Evolutionary conservation across 805 yeast species (phyloP).

Genomic region (Groenewaldozyma tartarivorans): DNA sequence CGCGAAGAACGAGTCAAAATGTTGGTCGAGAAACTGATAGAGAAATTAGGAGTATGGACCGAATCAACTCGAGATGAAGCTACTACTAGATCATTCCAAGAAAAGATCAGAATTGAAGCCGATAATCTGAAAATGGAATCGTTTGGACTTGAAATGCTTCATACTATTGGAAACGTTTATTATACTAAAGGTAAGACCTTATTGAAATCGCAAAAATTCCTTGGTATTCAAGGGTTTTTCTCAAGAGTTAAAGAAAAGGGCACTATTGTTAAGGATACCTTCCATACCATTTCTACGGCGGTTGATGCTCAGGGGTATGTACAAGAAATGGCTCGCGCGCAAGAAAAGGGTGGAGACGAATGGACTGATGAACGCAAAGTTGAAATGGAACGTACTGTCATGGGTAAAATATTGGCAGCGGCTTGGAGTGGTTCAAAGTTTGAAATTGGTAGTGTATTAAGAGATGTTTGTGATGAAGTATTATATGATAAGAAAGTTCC

Average conservation of each 20-base stretch:
- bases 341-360: constrained; percentile 47
- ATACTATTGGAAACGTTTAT: constrained; percentile 73
- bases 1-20: constrained; percentile 56
- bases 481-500: constrained; percentile 58
- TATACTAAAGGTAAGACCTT: constrained; percentile 64
- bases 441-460: constrained; percentile 71
- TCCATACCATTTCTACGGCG: constrained; percentile 72
- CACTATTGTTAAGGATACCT: constrained; percentile 71
- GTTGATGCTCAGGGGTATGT: constrained; percentile 76
- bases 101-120: constrained; percentile 69
- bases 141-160: constrained; percentile 80
- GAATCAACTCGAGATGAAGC: constrained; percentile 57
- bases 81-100: constrained; percentile 52
- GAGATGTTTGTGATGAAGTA: constrained; percentile 74
- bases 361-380: constrained; percentile 54
- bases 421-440: constrained; percentile 92
- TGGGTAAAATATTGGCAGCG: constrained; percentile 85
- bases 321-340: constrained; percentile 66
- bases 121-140: constrained; percentile 89
- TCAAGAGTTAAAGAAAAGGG: constrained; percentile 80
- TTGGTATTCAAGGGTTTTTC: constrained; percentile 80
- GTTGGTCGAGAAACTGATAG: constrained; percentile 48
- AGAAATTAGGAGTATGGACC: constrained; percentile 43
- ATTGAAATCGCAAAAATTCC: constrained; percentile 64
- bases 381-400: constrained; percentile 69